A percentile compares a stretch with the other conserved stretches of the same genome.
phyloP scores from a whole-genome alignment of 2,329 filamentous ascomycete species.

The Claviceps maximensis region DNA sequence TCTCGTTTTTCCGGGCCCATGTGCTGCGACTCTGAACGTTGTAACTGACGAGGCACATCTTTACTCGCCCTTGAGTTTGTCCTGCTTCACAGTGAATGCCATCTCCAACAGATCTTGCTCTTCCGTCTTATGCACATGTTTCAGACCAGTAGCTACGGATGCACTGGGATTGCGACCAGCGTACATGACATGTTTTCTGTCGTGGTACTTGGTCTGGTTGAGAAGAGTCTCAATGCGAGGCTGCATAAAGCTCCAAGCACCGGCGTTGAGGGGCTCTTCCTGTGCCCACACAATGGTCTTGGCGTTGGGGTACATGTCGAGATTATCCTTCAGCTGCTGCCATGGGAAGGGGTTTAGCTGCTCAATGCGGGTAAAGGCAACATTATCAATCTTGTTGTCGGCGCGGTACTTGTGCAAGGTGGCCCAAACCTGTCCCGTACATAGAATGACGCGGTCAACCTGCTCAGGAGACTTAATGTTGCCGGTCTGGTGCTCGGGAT shows the following conservation, averaged over 20 bases:
- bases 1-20: no score
- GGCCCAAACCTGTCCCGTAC: conserved; percentile 87
- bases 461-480: conserved; percentile 67
- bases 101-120: conserved; percentile 68
- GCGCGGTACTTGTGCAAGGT: conserved; percentile 84
- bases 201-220: conserved; percentile 84
- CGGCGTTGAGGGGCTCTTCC: conserved; percentile 95
- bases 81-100: conserved; percentile 51
- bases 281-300: conserved; percentile 96
- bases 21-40: background rate
- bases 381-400: conserved; percentile 74
- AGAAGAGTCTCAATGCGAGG: conserved; percentile 92
- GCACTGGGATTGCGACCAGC: conserved; percentile 89
- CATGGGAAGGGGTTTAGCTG: conserved; percentile 99
- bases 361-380: conserved; percentile 89
- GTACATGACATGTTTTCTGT: conserved; percentile 93
- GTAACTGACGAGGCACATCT: background rate
- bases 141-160: conserved; percentile 85
- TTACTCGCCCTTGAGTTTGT: conserved; percentile 57
- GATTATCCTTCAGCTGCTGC: conserved; percentile 90
- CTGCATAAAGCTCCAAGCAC: conserved; percentile 94
- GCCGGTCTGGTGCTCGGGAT: conserved; percentile 67
- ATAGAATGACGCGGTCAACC: conserved; percentile 89
- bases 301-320: conserved; percentile 93
- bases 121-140: conserved; percentile 80